Evolutionary conservation across 306 rosid genomes (phyloP), one percentile per base, ranked within the genome.

Genomic region (Inga laurina): DNA sequence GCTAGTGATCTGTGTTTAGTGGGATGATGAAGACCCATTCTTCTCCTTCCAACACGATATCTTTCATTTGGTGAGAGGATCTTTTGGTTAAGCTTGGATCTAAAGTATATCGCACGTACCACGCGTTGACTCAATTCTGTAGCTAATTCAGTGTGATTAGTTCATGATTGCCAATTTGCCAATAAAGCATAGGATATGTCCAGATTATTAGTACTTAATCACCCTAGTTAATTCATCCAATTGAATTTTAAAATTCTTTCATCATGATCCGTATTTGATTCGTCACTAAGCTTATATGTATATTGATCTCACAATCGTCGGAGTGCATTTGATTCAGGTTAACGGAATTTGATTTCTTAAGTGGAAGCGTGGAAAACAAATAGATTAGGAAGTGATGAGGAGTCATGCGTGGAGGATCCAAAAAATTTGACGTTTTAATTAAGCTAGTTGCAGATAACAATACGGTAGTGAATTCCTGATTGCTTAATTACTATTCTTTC

Each of bases 111-210:
- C 80, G 84, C 84, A 82, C 81, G 83, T 48, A 72, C 49, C 67
- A 61, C 35, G 16, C 82, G 85, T 82, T 88, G 91, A 86, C 88
- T 84, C 79, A 71, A 83, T 54, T 19, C 34, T 57, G 34, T 16
- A 67, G 69, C 30, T 67, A 34, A 22, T 39, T 22, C 34, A 1
- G 32, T 61, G 65, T 48, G 19, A 59, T 45, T 34, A 13, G 11
- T 15, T 14, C 46, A 21, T 27, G 19, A 6, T 37, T 49, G 75
- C 49, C 37, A 41, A 65, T 24, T 37, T 37, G 75, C 48, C 37
- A 41, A 65, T 24, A 66, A 22, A 75, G 41, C n/a, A 82, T 54
- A 66, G 27, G 34, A 27, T 66, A 52, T 80, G 54, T 74, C 54
- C 43, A 22, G 64, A 54, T 43, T 24, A 27, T 22, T 71, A 41